Base-by-base conservation (phyloP, 768 basidiomycete species). In the Agrocybe praecox region DNA sequence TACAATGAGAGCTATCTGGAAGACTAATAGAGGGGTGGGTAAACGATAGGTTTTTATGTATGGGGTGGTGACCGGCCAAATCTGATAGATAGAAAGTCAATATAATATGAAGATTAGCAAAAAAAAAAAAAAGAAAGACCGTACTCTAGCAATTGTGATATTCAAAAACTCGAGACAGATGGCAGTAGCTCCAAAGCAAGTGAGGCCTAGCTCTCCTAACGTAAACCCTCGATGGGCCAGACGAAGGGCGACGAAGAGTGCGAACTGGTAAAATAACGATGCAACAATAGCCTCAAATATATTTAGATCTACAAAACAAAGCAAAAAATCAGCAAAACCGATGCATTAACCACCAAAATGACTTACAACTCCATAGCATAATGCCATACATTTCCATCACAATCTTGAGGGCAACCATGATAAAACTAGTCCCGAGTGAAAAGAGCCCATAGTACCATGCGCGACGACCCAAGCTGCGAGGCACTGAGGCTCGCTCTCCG, bases 201-300 rank as follows among this genome's bases (percentile, higher is more conserved):
- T 92, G 22, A 98, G 74, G 22, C 89, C 90, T 17, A 98, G 81
- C 69, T 99, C 97, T 29, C 97, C 97, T 1, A 99, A 81, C 0
- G 96, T 98, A 73, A 98, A 96, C 11, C 92, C 92, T n/a, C 90
- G 84, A 64, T 97, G 90, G 4, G 95, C 96, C 44, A 99, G 80
- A 21, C 97, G 84, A 42, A 97, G 80, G 42, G 91, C 90, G 46
- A 90, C 79, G 70, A 98, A 99, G 46, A 98, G 77, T 49, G 93
- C 86, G 67, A 95, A 89, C 69, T 98, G 97, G 70, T 90, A 97
- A 74, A 96, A 94, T 43, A 90, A 67, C 1, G 93, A 86, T 33
- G 83, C 82, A 21, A 89, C 74, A 14, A 82, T 72, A 53, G 92
- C 79, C 64, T 98, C 96, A 54, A 91, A 84, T 59, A 82, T 79